Evolutionary conservation across 352 stramenopile species (phyloP).

Genomic region (Globisporangium paddicum): DNA sequence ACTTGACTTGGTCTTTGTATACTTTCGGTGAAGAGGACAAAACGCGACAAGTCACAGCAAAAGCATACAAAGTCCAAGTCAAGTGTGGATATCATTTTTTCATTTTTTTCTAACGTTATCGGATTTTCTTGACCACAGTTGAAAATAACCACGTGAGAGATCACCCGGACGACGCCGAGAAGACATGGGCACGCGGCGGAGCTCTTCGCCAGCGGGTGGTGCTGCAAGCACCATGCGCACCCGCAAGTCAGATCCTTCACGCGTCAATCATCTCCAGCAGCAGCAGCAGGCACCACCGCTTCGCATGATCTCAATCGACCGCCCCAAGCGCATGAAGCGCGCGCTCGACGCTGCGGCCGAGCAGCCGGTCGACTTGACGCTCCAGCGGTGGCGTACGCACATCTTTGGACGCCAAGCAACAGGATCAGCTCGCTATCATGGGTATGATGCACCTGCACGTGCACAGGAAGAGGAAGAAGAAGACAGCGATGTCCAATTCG

Average conservation of each 20-base stretch:
- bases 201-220: neutral
- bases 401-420: conserved; percentile 7
- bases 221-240: neutral
- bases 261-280: neutral
- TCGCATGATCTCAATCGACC: conserved; percentile 44
- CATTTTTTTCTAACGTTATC: no score
- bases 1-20: no score
- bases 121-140: no score
- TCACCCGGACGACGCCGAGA: neutral
- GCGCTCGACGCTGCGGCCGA: conserved; percentile 13
- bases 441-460: neutral
- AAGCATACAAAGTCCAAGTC: no score
- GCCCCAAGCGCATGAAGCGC: conserved; percentile 19
- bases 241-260: neutral
- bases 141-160: no score
- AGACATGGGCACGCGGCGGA: neutral
- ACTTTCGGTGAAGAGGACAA: no score
- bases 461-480: neutral
- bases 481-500: conserved; percentile 23
- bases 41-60: no score
- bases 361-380: neutral
- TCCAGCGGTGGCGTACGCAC: neutral
- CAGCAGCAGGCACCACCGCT: conserved; percentile 1
- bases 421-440: neutral
- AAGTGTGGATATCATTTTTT: no score